phyloP scores from a whole-genome alignment of 2,329 filamentous ascomycete species.

The Fusarium palustre region DNA sequence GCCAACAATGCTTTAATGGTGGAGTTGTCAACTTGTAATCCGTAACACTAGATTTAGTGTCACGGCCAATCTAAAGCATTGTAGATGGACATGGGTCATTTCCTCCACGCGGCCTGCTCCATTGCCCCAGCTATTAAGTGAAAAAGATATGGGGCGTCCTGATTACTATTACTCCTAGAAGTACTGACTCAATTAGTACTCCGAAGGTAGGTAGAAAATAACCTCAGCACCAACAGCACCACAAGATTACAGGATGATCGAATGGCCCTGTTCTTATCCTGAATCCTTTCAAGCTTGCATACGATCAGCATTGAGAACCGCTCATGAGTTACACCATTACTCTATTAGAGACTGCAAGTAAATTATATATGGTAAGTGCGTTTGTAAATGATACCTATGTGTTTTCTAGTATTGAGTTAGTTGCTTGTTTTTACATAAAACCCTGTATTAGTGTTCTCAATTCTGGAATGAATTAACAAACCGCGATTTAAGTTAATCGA shows the following conservation, averaged over 20 bases:
- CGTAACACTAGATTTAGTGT: conserved; percentile 13
- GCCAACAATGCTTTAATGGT: background rate
- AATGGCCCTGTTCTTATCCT: background rate
- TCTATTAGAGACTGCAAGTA: background rate
- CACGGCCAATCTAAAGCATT: conserved; percentile 21
- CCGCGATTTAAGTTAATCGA: conserved; percentile 18
- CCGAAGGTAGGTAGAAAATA: no score
- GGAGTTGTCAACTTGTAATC: conserved; percentile 15
- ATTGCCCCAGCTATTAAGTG: conserved; percentile 5
- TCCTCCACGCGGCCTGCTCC: conserved; percentile 28
- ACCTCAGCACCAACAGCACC: background rate
- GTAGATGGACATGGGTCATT: conserved; percentile 16
- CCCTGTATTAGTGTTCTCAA: background rate
- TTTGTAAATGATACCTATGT: background rate
- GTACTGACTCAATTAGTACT: background rate
- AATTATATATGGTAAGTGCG: background rate
- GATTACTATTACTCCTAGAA: background rate
- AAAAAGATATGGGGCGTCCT: background rate
- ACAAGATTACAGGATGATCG: background rate
- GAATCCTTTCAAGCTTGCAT: background rate
- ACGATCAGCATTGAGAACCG: background rate
- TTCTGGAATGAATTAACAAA: conserved; percentile 30
- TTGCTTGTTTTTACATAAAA: background rate
- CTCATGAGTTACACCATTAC: background rate
- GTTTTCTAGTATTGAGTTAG: background rate